Evolutionary conservation across 495 filamentous ascomycete genomes (phyloP), one percentile per base, ranked within the genome.

Genomic region (Lophium mytilinum): DNA sequence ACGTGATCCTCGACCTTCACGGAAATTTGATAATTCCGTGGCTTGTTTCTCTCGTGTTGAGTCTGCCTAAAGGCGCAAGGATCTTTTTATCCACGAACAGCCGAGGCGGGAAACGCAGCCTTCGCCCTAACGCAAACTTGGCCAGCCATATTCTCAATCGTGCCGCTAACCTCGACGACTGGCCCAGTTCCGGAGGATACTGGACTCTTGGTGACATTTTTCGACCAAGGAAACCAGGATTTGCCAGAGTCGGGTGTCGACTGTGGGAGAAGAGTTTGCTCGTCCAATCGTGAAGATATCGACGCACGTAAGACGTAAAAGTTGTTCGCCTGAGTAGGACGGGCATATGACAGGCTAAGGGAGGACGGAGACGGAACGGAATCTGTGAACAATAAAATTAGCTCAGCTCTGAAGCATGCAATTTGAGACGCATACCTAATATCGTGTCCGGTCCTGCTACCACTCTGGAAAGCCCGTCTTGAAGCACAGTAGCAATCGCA

Each of bases 401-500:
- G 45, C 45, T 9, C 33, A 48, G 45, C 9, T 12, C 17, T 48
- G 17, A 48, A 30, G 24, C 24, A 30, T 30, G 24, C 24, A 30
- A 30, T 3, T 6, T 30, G 6, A 30, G 24, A 30, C 17, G 30
- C 58, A 1, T 47, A 65, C 58, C 51, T 7, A 61, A 33, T 34
- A 57, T 47, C 6, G 49, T 19, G 39, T 61, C 48, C 5, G 66
- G 62, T 9, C 74, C 66, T 12, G 69, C 58, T 51, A 73, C 58
- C 39, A 81, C 71, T 51, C 66, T 66, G 8, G 62, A 53, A 51
- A 83, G 70, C 14, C 70, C 73, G 71, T 94, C 88, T 67, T 89
- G 85, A 35, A 91, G 68, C 8, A 90, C 65, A 0, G 85, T 90
- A 4, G 82, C 87, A 37, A 89, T 74, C 2, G 77, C 75, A 15